Evolutionary conservation across 2,329 filamentous ascomycete genomes (phyloP).

Genomic region (Alternaria gansuensis): DNA sequence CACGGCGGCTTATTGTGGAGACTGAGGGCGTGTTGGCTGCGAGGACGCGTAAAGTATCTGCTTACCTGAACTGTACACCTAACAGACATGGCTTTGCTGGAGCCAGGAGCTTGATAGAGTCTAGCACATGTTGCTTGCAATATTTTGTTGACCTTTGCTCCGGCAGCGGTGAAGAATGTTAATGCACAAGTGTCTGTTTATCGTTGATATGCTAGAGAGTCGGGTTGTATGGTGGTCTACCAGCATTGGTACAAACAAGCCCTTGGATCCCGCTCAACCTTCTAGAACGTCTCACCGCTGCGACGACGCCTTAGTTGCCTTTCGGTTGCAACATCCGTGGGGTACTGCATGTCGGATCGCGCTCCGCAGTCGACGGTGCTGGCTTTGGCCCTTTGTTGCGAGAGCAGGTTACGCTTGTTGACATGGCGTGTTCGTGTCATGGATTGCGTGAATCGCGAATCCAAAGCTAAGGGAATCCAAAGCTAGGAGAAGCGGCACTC

Average conservation of each 20-base stretch:
- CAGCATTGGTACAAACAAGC: conserved; percentile 13
- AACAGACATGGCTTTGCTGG: too few species aligned
- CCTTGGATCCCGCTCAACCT: conserved; percentile 15
- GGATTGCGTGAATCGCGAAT: conserved; percentile 16
- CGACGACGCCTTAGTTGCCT: conserved; percentile 13
- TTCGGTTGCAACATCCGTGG: conserved; percentile 12
- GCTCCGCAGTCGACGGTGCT: conserved; percentile 1
- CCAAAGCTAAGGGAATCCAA: not conserved
- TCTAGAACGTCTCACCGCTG: conserved; percentile 24
- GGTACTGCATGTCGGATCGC: conserved; percentile 5
- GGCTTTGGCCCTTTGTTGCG: conserved; percentile 7
- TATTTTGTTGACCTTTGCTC: not conserved
- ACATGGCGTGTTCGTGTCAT: conserved; percentile 19
- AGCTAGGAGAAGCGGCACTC: not conserved
- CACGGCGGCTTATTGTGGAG: conserved; percentile 15
- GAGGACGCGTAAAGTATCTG: conserved; percentile 20
- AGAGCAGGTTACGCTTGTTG: conserved; percentile 7
- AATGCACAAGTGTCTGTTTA: not conserved
- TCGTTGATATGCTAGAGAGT: not conserved
- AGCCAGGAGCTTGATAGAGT: not conserved
- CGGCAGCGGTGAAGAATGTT: not conserved
- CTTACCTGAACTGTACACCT: not conserved
- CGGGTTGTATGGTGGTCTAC: conserved; percentile 2
- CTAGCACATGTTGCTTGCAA: not conserved
- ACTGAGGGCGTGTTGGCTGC: conserved; percentile 11